Evolutionary conservation across 2,329 filamentous ascomycete genomes (phyloP).

Genomic region (Apiospora hydei): DNA sequence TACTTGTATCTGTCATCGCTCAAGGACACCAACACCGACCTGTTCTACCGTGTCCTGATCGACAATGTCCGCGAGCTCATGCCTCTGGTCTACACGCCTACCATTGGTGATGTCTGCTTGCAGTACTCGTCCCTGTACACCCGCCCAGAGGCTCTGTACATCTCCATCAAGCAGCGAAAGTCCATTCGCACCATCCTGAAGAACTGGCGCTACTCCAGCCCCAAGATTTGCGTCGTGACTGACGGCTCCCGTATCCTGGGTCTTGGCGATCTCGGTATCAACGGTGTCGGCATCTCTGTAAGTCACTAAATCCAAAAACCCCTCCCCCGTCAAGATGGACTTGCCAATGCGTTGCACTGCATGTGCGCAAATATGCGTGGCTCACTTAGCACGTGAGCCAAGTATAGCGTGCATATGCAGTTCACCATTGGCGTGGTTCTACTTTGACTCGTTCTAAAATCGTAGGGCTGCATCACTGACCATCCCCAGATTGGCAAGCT

Average conservation of each 20-base stretch:
- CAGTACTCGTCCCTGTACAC: conserved; percentile 97
- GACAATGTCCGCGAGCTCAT: conserved; percentile 80
- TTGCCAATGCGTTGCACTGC: conserved; percentile 13
- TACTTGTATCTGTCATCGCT: conserved; percentile 82
- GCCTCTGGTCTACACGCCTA: conserved; percentile 86
- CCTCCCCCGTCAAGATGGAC: conserved; percentile 8
- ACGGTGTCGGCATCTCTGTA: conserved; percentile 96
- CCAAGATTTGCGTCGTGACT: conserved; percentile 96
- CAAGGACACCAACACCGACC: conserved; percentile 77
- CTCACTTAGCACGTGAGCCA: conserved; percentile 3
- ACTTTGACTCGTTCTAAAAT: background rate
- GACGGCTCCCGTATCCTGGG: conserved; percentile 94
- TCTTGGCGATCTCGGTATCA: conserved; percentile 93
- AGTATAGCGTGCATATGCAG: conserved; percentile 24
- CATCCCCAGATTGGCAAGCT: conserved; percentile 80
- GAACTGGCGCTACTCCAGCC: conserved; percentile 90
- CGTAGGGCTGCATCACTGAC: conserved; percentile 20
- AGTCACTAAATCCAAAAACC: conserved; percentile 42
- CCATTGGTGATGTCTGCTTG: conserved; percentile 94
- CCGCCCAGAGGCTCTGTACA: conserved; percentile 92
- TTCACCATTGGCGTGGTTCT: conserved; percentile 9
- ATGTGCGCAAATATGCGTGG: conserved; percentile 1
- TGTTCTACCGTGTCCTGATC: conserved; percentile 84
- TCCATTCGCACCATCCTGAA: conserved; percentile 86
- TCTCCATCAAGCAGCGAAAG: conserved; percentile 93